Percentiles rank a stretch among this genome's conserved stretches.
Evolutionary conservation across 352 stramenopile species (phyloP).

Genomic region (Phytophthora vignae): DNA sequence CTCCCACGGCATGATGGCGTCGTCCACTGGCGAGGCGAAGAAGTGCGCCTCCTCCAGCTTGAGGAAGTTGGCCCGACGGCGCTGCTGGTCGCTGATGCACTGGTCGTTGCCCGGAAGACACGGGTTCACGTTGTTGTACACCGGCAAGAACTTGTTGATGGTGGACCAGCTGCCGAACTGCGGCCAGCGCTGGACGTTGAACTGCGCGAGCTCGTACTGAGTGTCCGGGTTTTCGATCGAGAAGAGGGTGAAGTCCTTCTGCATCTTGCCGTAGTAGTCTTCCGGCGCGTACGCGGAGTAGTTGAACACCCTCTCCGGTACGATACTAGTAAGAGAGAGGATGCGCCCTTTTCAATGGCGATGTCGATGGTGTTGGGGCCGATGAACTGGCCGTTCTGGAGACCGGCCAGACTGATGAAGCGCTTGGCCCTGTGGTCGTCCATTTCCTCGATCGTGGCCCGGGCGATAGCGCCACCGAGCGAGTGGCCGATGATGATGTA

Average conservation of each 20-base stretch:
- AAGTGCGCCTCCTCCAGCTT: too few relatives aligned
- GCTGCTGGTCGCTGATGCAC: constrained; percentile 10
- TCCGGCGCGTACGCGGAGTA: constrained; percentile 2
- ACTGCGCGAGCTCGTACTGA: constrained; percentile 12
- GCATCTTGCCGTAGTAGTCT: constrained; percentile 1
- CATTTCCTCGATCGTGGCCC: constrained; percentile 17
- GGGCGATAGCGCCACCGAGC: neutral
- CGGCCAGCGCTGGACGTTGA: constrained; percentile 7
- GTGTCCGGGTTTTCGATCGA: constrained; percentile 8
- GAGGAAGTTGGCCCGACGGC: constrained; percentile 7
- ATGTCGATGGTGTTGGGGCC: constrained; percentile 6
- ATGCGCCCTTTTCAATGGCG: neutral
- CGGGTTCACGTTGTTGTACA: constrained; percentile 11
- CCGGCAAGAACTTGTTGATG: constrained; percentile 11
- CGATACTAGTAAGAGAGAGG: constrained; percentile 6
- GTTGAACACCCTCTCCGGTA: constrained; percentile 9
- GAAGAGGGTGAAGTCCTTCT: constrained; percentile 14
- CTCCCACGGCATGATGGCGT: constrained; percentile 12
- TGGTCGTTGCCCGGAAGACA: constrained; percentile 7
- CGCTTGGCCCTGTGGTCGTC: constrained; percentile 11
- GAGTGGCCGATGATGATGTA: constrained; percentile 18
- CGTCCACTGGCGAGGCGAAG: constrained; percentile 2
- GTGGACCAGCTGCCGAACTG: constrained; percentile 9
- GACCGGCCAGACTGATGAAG: constrained; percentile 11
- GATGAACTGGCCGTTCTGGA: constrained; percentile 18